phyloP scores from a whole-genome alignment of 306 rosid genomes.

The Trifolium fragiferum region DNA sequence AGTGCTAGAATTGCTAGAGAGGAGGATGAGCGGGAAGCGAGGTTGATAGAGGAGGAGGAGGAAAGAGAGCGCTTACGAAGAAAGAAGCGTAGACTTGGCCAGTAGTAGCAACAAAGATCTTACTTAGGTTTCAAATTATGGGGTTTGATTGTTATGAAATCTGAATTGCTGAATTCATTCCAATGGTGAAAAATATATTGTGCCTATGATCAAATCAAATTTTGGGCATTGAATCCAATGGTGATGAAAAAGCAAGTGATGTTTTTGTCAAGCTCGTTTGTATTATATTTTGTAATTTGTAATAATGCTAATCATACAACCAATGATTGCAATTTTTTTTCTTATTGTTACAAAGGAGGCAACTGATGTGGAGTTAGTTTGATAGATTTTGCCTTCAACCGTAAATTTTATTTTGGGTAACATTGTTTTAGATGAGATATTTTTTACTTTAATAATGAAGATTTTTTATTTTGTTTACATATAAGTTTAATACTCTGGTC shows the following conservation, averaged over 20 bases:
- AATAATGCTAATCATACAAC: conserved; percentile 1
- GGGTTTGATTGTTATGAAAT: conserved; percentile 33
- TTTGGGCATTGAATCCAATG: conserved; percentile 35
- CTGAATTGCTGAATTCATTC: conserved; percentile 34
- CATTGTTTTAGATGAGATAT: conserved; percentile 6
- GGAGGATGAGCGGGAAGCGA: conserved; percentile 76
- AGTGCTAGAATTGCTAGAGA: conserved; percentile 56
- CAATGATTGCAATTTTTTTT: conserved; percentile 21
- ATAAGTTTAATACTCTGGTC: no score
- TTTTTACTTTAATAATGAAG: not conserved
- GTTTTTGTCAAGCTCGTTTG: conserved; percentile 24
- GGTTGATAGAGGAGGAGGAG: conserved; percentile 62
- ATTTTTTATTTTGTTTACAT: no score
- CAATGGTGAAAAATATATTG: conserved; percentile 5
- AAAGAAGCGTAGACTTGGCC: conserved; percentile 57
- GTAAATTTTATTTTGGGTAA: not conserved
- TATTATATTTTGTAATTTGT: conserved; percentile 14
- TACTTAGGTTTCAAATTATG: not conserved
- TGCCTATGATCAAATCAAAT: conserved; percentile 18
- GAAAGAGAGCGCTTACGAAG: conserved; percentile 46
- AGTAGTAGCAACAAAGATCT: not conserved
- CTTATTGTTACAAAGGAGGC: not conserved
- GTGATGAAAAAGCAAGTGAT: conserved; percentile 23
- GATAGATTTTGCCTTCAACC: conserved; percentile 11
- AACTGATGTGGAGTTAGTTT: not conserved